Evolutionary conservation across 805 yeast species (phyloP).

Genomic region (Wickerhamiella dianesei): DNA sequence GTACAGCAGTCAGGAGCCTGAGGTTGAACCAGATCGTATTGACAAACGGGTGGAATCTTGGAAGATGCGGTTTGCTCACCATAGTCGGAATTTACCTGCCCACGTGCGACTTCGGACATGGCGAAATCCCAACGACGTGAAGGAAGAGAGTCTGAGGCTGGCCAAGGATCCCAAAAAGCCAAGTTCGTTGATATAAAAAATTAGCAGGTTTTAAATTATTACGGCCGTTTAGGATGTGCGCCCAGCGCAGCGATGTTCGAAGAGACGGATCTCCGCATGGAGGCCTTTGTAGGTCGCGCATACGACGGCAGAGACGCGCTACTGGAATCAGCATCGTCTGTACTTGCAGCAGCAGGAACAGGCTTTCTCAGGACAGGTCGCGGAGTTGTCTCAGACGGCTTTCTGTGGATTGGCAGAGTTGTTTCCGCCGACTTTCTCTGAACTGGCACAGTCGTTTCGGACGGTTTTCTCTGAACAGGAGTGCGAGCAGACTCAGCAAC

Average conservation of each 20-base stretch:
- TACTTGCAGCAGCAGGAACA: background rate
- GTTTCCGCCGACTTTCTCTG: no score
- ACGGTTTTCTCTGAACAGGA: no score
- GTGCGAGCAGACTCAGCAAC: no score
- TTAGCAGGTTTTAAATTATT: background rate
- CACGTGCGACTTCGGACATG: conserved; percentile 31
- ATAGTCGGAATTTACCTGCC: conserved; percentile 31
- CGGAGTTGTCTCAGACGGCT: no score
- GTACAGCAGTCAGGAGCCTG: conserved; percentile 11
- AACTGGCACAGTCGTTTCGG: no score
- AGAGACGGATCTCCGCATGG: background rate
- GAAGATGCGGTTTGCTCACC: conserved; percentile 38
- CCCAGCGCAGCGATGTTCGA: background rate
- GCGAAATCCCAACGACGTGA: conserved; percentile 31
- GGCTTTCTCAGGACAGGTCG: background rate
- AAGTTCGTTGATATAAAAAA: background rate
- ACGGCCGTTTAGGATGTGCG: background rate
- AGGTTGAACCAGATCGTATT: conserved; percentile 10
- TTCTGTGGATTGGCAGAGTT: no score
- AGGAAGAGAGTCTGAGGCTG: conserved; percentile 22
- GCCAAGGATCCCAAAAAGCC: conserved; percentile 5
- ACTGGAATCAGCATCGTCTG: background rate
- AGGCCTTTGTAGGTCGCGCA: background rate
- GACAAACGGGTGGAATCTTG: conserved; percentile 45
- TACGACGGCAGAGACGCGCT: background rate